phyloP scores from a whole-genome alignment of 1,139 yeast species.

The Candida sanyaensis region DNA sequence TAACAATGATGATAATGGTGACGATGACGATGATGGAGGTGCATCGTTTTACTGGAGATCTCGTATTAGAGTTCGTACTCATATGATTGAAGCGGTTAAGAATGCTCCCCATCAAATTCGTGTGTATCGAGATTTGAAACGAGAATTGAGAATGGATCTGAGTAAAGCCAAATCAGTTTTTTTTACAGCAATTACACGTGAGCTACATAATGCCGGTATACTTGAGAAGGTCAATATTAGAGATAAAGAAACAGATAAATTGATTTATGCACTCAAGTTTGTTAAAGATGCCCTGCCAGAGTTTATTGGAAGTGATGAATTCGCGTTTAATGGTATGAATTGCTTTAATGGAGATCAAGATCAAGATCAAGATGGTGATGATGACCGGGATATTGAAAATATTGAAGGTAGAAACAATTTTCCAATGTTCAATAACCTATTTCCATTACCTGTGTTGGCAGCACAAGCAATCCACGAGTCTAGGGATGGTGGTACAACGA shows the following conservation, averaged over 20 bases:
- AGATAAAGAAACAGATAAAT: conserved; percentile 16
- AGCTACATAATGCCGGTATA: conserved; percentile 53
- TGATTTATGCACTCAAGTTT: conserved; percentile 62
- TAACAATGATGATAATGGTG: neutral
- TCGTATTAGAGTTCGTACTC: conserved; percentile 28
- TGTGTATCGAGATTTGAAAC: conserved; percentile 63
- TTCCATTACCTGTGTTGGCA: conserved; percentile 66
- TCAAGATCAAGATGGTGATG: conserved; percentile 18
- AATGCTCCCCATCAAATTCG: conserved; percentile 70
- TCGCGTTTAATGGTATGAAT: conserved; percentile 25
- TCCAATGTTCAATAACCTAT: conserved; percentile 46
- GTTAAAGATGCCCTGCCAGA: conserved; percentile 47
- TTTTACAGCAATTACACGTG: conserved; percentile 53
- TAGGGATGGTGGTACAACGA: conserved; percentile 53
- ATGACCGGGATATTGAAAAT: conserved; percentile 14
- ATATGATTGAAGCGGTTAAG: conserved; percentile 57
- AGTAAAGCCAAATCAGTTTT: conserved; percentile 45
- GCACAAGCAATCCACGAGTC: conserved; percentile 45
- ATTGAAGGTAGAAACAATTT: conserved; percentile 11
- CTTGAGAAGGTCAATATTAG: conserved; percentile 54
- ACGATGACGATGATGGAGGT: conserved; percentile 6
- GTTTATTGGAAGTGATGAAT: conserved; percentile 4
- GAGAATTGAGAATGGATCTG: conserved; percentile 58
- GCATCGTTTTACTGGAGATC: conserved; percentile 28
- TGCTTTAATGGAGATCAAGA: conserved; percentile 14